Conservation (phyloP, 1,284 basidiomycete genomes). For the Tilletia setariae region DNA sequence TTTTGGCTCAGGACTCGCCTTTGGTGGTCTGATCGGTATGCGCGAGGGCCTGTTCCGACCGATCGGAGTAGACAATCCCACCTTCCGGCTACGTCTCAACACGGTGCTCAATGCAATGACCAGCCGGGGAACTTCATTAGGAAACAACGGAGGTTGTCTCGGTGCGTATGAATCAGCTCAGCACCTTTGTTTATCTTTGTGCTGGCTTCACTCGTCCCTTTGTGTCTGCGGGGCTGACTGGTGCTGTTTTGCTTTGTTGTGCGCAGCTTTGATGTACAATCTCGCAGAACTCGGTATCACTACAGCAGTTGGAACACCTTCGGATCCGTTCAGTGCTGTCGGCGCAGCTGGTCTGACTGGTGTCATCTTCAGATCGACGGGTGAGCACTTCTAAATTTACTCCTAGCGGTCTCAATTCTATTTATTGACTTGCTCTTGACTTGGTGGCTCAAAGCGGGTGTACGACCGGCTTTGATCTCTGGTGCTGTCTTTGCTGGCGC, state of each 20-base stretch:
- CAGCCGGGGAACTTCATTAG: constrained; percentile 91
- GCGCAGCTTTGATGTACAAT: constrained; percentile 90
- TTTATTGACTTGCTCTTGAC: too few relatives aligned
- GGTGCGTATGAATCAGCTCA: constrained; percentile 61
- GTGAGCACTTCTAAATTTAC: constrained; percentile 59
- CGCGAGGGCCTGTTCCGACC: constrained; percentile 87
- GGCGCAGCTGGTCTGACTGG: constrained; percentile 87
- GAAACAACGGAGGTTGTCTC: constrained; percentile 95
- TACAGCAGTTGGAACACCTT: constrained; percentile 72
- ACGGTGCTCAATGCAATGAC: constrained; percentile 94
- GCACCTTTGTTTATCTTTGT: neutral
- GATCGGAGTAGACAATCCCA: constrained; percentile 59
- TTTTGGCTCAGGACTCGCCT: constrained; percentile 70
- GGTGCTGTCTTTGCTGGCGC: constrained; percentile 81
- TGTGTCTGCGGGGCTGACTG: too few relatives aligned
- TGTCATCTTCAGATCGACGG: constrained; percentile 86
- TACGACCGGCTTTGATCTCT: constrained; percentile 80
- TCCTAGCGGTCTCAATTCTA: too few relatives aligned
- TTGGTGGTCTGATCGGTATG: constrained; percentile 92
- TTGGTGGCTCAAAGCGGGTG: constrained; percentile 66
- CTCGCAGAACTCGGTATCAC: constrained; percentile 92
- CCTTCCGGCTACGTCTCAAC: constrained; percentile 84
- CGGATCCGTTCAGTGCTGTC: constrained; percentile 87
- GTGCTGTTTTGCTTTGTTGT: too few relatives aligned
- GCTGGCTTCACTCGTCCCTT: neutral